phyloP scores from a whole-genome alignment of 208 protist species.

The Wallacemonas rigidus region DNA sequence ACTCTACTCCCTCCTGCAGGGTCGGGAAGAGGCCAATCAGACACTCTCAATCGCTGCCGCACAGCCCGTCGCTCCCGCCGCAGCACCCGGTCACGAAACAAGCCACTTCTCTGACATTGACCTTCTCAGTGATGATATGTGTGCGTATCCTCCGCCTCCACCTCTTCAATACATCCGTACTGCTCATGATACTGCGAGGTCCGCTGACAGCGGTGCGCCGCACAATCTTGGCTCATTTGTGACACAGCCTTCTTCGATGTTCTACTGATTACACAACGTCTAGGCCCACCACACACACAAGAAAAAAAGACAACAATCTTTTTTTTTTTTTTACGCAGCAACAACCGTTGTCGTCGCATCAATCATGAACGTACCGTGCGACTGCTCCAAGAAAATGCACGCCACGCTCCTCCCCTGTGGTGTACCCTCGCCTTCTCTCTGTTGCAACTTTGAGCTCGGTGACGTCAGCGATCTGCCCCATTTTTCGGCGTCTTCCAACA shows the following conservation, averaged over 20 bases:
- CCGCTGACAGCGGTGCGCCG: too few relatives aligned
- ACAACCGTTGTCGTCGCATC: too few relatives aligned
- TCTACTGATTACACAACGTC: neutral
- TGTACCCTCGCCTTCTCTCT: too few relatives aligned
- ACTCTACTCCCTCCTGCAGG: conserved; percentile 5
- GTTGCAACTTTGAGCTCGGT: too few relatives aligned
- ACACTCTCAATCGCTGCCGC: neutral
- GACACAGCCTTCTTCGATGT: neutral
- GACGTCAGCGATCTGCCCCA: too few relatives aligned
- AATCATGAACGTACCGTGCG: too few relatives aligned
- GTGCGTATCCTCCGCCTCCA: too few relatives aligned
- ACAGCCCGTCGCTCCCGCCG: neutral
- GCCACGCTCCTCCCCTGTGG: too few relatives aligned
- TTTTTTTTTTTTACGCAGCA: neutral
- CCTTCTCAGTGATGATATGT: neutral
- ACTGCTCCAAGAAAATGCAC: too few relatives aligned
- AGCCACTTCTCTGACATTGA: conserved; percentile 13
- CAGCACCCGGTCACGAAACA: neutral
- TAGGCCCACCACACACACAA: neutral
- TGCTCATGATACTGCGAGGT: too few relatives aligned
- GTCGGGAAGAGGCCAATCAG: neutral
- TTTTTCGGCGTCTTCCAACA: too few relatives aligned
- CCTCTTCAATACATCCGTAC: too few relatives aligned
- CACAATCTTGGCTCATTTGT: neutral
- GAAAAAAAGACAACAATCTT: neutral